Percentiles rank a stretch among this genome's conserved stretches.
Evolutionary conservation across 257 asterid genomes (phyloP).

Genomic region (Solanum microdontum): DNA sequence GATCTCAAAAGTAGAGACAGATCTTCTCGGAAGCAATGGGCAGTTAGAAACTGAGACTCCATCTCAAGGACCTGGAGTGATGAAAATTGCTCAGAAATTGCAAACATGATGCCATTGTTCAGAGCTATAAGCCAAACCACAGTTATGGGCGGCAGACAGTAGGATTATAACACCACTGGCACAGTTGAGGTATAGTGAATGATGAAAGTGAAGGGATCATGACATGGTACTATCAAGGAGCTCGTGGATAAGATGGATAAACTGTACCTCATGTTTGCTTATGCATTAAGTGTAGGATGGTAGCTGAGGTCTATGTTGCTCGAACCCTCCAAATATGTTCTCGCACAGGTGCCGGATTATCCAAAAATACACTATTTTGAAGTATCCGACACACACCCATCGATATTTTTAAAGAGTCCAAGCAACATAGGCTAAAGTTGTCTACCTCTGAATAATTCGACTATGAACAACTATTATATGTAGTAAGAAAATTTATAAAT

Average conservation of each 20-base stretch:
- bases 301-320: neutral
- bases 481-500: neutral
- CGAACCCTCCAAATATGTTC: neutral
- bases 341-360: neutral
- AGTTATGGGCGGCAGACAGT: neutral
- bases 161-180: neutral
- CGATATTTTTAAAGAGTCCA: neutral
- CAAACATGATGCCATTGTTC: neutral
- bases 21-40: constrained; percentile 73
- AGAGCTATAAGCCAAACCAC: neutral
- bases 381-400: neutral
- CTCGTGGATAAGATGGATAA: neutral
- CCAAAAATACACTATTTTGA: neutral
- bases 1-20: constrained; percentile 64
- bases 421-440: neutral
- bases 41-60: constrained; percentile 57
- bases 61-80: constrained; percentile 61
- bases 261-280: neutral
- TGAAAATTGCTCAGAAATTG: neutral
- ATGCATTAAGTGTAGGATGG: neutral
- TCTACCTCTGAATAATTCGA: neutral
- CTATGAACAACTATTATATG: neutral
- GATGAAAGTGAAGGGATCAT: neutral
- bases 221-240: neutral
- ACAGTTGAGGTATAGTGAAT: neutral